Evolutionary conservation across 75 land plant species (phyloP).

Genomic region (Sequoia sempervirens): DNA sequence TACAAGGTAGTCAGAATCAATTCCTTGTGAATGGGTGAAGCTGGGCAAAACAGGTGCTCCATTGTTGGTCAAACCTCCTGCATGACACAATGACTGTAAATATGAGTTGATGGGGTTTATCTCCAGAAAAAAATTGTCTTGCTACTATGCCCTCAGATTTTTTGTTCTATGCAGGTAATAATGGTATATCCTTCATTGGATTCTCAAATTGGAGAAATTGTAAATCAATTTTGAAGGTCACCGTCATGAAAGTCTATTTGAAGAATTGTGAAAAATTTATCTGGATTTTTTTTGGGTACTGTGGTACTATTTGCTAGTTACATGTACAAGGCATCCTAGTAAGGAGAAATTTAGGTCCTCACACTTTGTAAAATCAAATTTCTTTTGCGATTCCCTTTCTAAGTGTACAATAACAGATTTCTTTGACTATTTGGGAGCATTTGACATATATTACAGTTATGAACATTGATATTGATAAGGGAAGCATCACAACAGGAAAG

Average conservation of each 20-base stretch:
- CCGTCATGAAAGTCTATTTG: neutral
- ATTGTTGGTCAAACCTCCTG: neutral
- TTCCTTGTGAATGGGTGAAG: neutral
- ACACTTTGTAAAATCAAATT: neutral
- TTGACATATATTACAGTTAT: neutral
- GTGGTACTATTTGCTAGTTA: neutral
- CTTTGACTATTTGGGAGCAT: neutral
- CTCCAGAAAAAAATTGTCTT: constrained; percentile 1
- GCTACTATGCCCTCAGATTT: neutral
- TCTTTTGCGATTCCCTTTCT: neutral
- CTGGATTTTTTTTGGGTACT: neutral
- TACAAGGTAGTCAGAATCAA: neutral
- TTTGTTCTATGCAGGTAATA: constrained; percentile 15
- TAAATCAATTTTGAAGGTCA: constrained; percentile 11
- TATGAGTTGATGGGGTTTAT: constrained; percentile 9
- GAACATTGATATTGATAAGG: neutral
- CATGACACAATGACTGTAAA: constrained; percentile 9
- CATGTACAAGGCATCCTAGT: neutral
- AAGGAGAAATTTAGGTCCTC: neutral
- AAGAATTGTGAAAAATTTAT: neutral
- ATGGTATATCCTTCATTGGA: constrained; percentile 9
- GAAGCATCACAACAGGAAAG: neutral
- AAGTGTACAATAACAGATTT: neutral
- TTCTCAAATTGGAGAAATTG: constrained; percentile 19
- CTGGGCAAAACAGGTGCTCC: neutral